These are phyloP conservation scores for Fusarium devonianum DNA, from an alignment of 2,329 filamentous ascomycete genomes.

Conservation along the genomic window DNA sequence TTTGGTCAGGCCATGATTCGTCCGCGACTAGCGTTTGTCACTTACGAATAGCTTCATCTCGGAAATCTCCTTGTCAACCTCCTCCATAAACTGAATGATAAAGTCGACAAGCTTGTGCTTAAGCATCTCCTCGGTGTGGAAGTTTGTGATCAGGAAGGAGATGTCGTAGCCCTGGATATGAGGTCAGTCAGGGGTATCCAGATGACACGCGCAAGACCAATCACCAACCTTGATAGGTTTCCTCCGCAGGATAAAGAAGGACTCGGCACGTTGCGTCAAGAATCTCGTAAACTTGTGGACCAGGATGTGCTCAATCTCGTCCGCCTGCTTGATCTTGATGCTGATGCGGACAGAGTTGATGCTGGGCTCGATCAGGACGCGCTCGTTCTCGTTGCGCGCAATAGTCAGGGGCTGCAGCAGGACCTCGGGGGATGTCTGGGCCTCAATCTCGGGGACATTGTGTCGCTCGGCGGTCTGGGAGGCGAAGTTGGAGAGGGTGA, in stretches of 20 bases:
- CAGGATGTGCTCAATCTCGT: slow-evolving; percentile 97
- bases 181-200: slow-evolving; percentile 29
- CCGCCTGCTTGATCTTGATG: slow-evolving; percentile 99
- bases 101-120: slow-evolving; percentile 99
- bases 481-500: slow-evolving; percentile 91
- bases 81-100: slow-evolving; percentile 99
- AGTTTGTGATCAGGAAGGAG: slow-evolving; percentile 97
- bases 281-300: slow-evolving; percentile 99
- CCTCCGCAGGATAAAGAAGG: slow-evolving; percentile 93
- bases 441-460: slow-evolving; percentile 98
- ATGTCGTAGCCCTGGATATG: slow-evolving; percentile 87
- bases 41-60: slow-evolving; percentile 99
- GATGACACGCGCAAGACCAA: slow-evolving; percentile 3
- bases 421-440: slow-evolving; percentile 89
- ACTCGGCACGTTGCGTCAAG: slow-evolving; percentile 81
- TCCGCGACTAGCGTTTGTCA: slow-evolving; percentile 27
- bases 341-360: slow-evolving; percentile 97
- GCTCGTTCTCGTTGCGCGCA: slow-evolving; percentile 95
- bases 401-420: slow-evolving; percentile 90
- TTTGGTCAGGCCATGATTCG: slow-evolving; percentile 23
- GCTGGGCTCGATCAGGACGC: slow-evolving; percentile 93
- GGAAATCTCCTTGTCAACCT: slow-evolving; percentile 99
- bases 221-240: slow-evolving; percentile 88
- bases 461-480: slow-evolving; percentile 96
- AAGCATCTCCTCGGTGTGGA: slow-evolving; percentile 97